Conservation (phyloP, 1,284 basidiomycete species). For the Chalciporus sp. region DNA sequence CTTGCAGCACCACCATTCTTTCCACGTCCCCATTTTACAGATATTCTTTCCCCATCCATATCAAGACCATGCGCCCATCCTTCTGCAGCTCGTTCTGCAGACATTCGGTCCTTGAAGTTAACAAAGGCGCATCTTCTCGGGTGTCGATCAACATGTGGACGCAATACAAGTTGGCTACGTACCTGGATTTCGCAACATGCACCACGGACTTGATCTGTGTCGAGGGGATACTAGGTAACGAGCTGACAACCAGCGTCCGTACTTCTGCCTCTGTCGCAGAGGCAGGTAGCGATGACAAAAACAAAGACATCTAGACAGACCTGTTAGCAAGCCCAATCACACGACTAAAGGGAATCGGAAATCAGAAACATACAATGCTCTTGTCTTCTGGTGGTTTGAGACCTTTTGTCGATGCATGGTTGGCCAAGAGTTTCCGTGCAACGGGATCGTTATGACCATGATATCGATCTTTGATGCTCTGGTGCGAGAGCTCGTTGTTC, state of each 20-base stretch:
- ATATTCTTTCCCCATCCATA: conserved; percentile 74
- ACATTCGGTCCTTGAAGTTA: conserved; percentile 82
- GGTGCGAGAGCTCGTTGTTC: conserved; percentile 82
- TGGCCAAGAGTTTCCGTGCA: conserved; percentile 82
- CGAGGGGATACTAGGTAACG: conserved; percentile 70
- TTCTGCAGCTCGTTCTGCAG: conserved; percentile 86
- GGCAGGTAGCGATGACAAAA: conserved; percentile 83
- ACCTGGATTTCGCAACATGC: conserved; percentile 82
- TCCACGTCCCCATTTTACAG: conserved; percentile 88
- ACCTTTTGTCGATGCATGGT: conserved; percentile 76
- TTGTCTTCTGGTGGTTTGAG: conserved; percentile 89
- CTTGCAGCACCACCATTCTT: conserved; percentile 38
- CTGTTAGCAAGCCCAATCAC: conserved; percentile 7
- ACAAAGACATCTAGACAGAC: conserved; percentile 81
- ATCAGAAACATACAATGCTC: conserved; percentile 66
- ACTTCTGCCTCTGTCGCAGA: conserved; percentile 77
- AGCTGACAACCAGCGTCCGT: conserved; percentile 73
- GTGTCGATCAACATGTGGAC: conserved; percentile 11
- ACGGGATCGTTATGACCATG: conserved; percentile 91
- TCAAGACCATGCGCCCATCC: conserved; percentile 88
- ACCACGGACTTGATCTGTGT: conserved; percentile 81
- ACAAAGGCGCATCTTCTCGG: conserved; percentile 89
- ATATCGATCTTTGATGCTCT: conserved; percentile 92
- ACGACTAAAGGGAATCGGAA: not conserved
- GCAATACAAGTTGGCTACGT: conserved; percentile 10